These are phyloP conservation scores for Byssoonygena ceratinophila DNA, from an alignment of 2,329 filamentous ascomycete species.

Conservation along the genomic window DNA sequence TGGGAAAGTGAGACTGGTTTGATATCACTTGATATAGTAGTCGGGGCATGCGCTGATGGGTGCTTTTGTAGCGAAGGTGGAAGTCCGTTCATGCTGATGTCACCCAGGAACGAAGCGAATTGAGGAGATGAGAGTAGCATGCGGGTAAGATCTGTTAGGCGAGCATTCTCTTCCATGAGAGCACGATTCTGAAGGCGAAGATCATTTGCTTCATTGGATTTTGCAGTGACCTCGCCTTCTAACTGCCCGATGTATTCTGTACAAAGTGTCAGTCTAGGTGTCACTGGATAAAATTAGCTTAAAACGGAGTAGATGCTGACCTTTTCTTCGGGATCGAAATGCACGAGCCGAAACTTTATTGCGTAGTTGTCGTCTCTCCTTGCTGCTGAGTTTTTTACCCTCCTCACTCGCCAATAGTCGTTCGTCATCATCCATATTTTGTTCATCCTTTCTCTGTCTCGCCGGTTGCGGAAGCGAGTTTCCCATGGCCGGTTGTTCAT, in stretches of 20 bases:
- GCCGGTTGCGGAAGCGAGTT: constrained; percentile 54
- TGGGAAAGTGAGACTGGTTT: constrained; percentile 48
- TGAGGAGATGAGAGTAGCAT: constrained; percentile 71
- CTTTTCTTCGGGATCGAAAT: constrained; percentile 96
- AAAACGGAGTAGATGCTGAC: constrained; percentile 42
- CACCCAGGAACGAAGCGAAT: constrained; percentile 70
- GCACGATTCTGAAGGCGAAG: constrained; percentile 71
- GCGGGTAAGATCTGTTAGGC: constrained; percentile 64
- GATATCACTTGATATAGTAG: constrained; percentile 53
- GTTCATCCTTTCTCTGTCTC: constrained; percentile 80
- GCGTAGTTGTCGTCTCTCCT: constrained; percentile 89
- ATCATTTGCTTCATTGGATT: constrained; percentile 72
- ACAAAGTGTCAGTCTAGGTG: constrained; percentile 41
- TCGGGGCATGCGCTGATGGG: constrained; percentile 35
- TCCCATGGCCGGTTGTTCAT: constrained; percentile 33
- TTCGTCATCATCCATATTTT: constrained; percentile 98
- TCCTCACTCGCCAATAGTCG: constrained; percentile 88
- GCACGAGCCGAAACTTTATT: constrained; percentile 98
- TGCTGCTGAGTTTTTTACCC: constrained; percentile 97
- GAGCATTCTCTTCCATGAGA: constrained; percentile 74
- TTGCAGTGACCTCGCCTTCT: constrained; percentile 74
- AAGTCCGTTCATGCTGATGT: constrained; percentile 53
- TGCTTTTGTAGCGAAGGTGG: constrained; percentile 29
- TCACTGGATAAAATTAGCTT: constrained; percentile 1
- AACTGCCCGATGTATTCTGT: constrained; percentile 94